Conservation (phyloP, 352 stramenopile genomes). For the Phytophthora pisi region DNA sequence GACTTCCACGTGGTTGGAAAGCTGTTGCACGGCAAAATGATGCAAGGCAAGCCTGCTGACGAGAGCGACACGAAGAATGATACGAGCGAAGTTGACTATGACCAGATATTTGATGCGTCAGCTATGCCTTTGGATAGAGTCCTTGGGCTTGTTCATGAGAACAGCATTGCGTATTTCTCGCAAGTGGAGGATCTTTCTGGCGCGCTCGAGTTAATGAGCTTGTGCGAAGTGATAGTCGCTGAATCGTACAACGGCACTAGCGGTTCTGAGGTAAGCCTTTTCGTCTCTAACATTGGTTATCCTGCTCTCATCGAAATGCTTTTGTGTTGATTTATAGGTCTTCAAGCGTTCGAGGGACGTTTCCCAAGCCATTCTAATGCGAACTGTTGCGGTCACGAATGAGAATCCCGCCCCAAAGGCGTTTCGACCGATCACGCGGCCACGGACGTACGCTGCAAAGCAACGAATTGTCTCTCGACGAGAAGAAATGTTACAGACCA, state of each 20-base stretch:
- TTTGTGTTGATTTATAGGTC: conserved; percentile 35
- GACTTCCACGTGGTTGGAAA: conserved; percentile 86
- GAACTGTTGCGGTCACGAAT: conserved; percentile 78
- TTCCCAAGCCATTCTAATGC: conserved; percentile 60
- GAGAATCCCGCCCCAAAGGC: conserved; percentile 58
- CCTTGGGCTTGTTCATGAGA: conserved; percentile 75
- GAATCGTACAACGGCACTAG: conserved; percentile 55
- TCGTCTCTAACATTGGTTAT: background rate
- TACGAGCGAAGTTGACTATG: conserved; percentile 32
- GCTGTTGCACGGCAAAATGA: conserved; percentile 70
- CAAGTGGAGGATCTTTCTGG: conserved; percentile 71
- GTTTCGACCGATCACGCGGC: conserved; percentile 76
- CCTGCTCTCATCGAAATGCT: background rate
- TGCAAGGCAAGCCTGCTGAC: conserved; percentile 30
- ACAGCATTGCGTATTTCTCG: conserved; percentile 73
- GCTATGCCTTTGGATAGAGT: conserved; percentile 62
- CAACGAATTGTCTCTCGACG: conserved; percentile 54
- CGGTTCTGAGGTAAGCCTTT: conserved; percentile 53
- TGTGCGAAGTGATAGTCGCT: conserved; percentile 62
- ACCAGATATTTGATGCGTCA: conserved; percentile 61
- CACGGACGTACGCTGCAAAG: conserved; percentile 51
- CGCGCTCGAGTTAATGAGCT: conserved; percentile 75
- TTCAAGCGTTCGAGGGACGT: conserved; percentile 64
- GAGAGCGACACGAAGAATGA: conserved; percentile 14
- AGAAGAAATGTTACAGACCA: conserved; percentile 42